These are phyloP conservation scores for Sicyos baderoa DNA, from an alignment of 306 rosid species.

Conservation along the genomic window DNA sequence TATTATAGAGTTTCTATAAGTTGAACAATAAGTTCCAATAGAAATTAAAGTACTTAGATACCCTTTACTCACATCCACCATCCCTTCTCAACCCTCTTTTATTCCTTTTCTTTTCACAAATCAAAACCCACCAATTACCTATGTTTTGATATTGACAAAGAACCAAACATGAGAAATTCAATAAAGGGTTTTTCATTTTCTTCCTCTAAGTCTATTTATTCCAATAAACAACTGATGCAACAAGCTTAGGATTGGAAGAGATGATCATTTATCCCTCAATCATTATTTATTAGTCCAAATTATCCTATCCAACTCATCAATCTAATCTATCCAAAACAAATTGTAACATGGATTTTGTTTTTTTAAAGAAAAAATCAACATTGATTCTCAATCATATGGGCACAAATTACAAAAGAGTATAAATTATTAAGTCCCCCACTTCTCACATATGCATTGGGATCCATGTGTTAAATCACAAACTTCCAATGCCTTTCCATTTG, in stretches of 20 bases:
- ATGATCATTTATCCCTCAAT: background rate
- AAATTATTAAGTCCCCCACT: constrained; percentile 15
- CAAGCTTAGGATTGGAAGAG: background rate
- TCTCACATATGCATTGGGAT: constrained; percentile 10
- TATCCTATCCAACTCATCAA: too few relatives aligned
- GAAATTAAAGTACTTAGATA: background rate
- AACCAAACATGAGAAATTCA: background rate
- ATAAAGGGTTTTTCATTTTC: background rate
- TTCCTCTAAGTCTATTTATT: background rate
- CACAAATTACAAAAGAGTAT: constrained; percentile 9
- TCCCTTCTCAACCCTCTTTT: background rate
- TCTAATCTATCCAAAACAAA: background rate
- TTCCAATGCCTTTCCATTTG: constrained; percentile 16
- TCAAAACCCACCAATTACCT: background rate
- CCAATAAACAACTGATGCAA: background rate
- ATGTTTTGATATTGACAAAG: background rate
- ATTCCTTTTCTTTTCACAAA: background rate
- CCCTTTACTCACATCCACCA: background rate
- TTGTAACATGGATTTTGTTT: background rate
- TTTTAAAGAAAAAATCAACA: background rate
- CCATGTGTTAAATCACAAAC: constrained; percentile 21
- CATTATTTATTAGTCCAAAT: background rate
- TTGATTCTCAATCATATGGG: constrained; percentile 33
- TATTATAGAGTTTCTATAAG: background rate
- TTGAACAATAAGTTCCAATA: background rate